phyloP scores from a whole-genome alignment of 2,329 filamentous ascomycete species.

The Alternaria sp. region DNA sequence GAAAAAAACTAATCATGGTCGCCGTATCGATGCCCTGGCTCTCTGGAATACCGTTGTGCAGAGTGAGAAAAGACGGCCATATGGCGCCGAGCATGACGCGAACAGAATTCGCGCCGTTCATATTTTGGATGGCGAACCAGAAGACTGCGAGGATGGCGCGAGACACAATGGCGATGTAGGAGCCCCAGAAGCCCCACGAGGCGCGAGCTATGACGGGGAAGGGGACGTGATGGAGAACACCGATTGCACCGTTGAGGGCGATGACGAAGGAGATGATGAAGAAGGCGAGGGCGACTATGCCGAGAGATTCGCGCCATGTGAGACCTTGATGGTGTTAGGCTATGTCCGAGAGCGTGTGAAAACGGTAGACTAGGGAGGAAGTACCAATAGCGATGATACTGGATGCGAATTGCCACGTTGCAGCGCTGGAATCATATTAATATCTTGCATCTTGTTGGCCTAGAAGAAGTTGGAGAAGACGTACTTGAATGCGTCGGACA shows the following conservation, averaged over 20 bases:
- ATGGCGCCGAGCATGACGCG: conserved; percentile 63
- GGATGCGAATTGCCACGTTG: conserved; percentile 62
- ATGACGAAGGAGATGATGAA: conserved; percentile 68
- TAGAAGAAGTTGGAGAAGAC: not conserved
- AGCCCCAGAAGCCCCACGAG: conserved; percentile 66
- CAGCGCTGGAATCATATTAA: conserved; percentile 44
- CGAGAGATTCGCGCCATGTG: conserved; percentile 64
- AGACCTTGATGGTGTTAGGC: conserved; percentile 52
- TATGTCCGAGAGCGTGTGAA: not conserved
- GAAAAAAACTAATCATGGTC: conserved; percentile 64
- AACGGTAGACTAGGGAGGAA: not conserved
- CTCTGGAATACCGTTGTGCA: conserved; percentile 62
- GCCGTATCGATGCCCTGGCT: conserved; percentile 64
- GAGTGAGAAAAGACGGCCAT: conserved; percentile 64
- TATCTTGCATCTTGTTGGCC: not conserved
- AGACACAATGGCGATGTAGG: conserved; percentile 63
- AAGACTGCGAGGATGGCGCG: conserved; percentile 65
- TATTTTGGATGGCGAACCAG: conserved; percentile 73
- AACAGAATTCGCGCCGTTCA: conserved; percentile 66
- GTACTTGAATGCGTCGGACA: conserved; percentile 62
- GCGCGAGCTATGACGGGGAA: conserved; percentile 66
- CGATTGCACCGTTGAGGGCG: conserved; percentile 65
- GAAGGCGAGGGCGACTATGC: conserved; percentile 61
- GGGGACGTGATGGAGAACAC: conserved; percentile 59
- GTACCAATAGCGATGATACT: conserved; percentile 52